These are phyloP conservation scores for Lepiota venenata DNA, from an alignment of 768 basidiomycete genomes.

Conservation along the genomic window DNA sequence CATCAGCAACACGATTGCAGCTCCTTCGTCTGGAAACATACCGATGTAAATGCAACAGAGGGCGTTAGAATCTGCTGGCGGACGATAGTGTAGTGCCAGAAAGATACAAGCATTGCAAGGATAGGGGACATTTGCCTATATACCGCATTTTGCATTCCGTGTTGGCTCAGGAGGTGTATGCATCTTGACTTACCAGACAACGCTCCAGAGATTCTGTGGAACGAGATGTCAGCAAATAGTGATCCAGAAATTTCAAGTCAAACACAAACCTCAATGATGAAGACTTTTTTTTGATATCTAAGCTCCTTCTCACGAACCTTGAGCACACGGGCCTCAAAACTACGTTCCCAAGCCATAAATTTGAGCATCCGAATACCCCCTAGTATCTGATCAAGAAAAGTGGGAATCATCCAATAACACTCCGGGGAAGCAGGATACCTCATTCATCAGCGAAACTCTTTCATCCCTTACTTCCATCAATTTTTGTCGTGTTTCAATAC, in stretches of 20 bases:
- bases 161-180: neutral
- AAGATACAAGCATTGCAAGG: slow-evolving; percentile 55
- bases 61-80: slow-evolving; percentile 70
- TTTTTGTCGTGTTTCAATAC: slow-evolving; percentile 68
- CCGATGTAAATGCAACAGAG: slow-evolving; percentile 78
- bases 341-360: slow-evolving; percentile 96
- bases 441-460: slow-evolving; percentile 89
- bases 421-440: slow-evolving; percentile 26
- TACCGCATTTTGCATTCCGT: neutral
- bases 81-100: slow-evolving; percentile 73
- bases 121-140: slow-evolving; percentile 61
- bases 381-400: slow-evolving; percentile 49
- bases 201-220: slow-evolving; percentile 40
- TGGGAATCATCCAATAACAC: neutral
- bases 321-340: slow-evolving; percentile 74
- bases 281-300: slow-evolving; percentile 81
- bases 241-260: neutral
- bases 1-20: neutral
- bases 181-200: slow-evolving; percentile 34
- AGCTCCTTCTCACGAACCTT: slow-evolving; percentile 78
- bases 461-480: slow-evolving; percentile 94
- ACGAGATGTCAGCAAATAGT: neutral
- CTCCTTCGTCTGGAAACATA: slow-evolving; percentile 31
- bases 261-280: slow-evolving; percentile 67
- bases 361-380: slow-evolving; percentile 93